Evolutionary conservation across 257 asterid species (phyloP).

Genomic region (Solanum bulbocastanum): DNA sequence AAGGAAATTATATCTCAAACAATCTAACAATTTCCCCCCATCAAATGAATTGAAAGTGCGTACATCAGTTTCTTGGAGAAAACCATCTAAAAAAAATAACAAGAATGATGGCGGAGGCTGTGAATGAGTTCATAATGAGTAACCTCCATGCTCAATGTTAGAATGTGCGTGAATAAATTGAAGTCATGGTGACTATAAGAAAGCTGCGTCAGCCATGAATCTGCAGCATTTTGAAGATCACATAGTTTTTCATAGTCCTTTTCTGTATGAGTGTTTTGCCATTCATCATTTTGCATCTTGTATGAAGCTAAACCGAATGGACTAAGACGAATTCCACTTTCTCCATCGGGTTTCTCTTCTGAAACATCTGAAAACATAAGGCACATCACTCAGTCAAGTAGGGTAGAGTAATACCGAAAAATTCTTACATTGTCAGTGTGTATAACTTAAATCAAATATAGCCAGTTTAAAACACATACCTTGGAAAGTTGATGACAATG

Average conservation of each 20-base stretch:
- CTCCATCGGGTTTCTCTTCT: neutral
- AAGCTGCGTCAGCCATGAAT: conserved; percentile 31
- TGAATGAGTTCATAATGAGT: neutral
- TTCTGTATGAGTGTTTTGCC: conserved; percentile 29
- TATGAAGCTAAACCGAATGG: conserved; percentile 72
- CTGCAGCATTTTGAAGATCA: conserved; percentile 15
- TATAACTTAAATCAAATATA: neutral
- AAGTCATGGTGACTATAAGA: conserved; percentile 29
- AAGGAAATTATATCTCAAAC: neutral
- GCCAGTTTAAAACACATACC: conserved; percentile 21
- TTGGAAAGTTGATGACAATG: conserved; percentile 71
- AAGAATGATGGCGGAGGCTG: neutral
- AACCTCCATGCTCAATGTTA: neutral
- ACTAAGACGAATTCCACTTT: conserved; percentile 31
- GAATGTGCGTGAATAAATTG: conserved; percentile 10
- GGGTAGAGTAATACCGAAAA: neutral
- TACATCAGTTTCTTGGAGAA: neutral
- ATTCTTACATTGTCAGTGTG: neutral
- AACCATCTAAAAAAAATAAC: neutral
- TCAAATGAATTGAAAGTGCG: neutral
- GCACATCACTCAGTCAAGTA: neutral
- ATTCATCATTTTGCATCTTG: conserved; percentile 62
- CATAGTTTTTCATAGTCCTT: conserved; percentile 31
- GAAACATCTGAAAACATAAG: neutral
- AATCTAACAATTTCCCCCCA: neutral